Evolutionary conservation across 768 basidiomycete genomes (phyloP), one percentile per base, ranked within the genome.

Genomic region (Hygrocybe punicea): DNA sequence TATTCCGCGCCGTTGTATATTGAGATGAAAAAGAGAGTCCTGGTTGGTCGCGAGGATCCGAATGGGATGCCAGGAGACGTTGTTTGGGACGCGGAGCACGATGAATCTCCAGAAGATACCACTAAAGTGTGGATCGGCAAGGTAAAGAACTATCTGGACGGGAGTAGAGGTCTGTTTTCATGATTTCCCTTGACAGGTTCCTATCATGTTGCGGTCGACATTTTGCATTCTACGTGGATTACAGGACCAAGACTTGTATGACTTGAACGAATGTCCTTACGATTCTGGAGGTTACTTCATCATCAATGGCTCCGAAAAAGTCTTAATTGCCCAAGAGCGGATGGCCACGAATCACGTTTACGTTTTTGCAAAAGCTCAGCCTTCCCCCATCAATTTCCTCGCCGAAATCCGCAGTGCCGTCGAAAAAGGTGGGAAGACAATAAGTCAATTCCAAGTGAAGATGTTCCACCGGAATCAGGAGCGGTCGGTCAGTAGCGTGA

Each of bases 341-440:
- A 98, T 98, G 95, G 96, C 97, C 9, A 95, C 93, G 21, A 99
- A 99, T 75, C 95, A 97, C 67, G 97, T 99, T 62, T 99, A 98
- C 73, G 94, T 98, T 52, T 99, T 99, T 67, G 93, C 95, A 51
- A 99, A 98, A 74, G 92, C 92, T 0, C 93, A 96, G 63, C 95
- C 96, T 3, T 95, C 93, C 16, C 94, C 95, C 1, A 91, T 97
- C 64, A 93, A 86, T 62, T 97, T 96, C 74, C 82, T 98, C 42
- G 93, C 97, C 36, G 95, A 98, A 71, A 97, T 99, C 71, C 88
- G 96, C 59, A 94, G 92, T 71, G 93, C 94, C 5, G 92, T 98
- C 11, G 97, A 98, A 76, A 96, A 93, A 69, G 94, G 96, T 55
- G 97, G 97, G 51, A 98, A 98, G 79, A 97, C 93, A 10, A 93